phyloP scores from a whole-genome alignment of 805 yeast genomes.

The Wickerhamomyces bisporus region DNA sequence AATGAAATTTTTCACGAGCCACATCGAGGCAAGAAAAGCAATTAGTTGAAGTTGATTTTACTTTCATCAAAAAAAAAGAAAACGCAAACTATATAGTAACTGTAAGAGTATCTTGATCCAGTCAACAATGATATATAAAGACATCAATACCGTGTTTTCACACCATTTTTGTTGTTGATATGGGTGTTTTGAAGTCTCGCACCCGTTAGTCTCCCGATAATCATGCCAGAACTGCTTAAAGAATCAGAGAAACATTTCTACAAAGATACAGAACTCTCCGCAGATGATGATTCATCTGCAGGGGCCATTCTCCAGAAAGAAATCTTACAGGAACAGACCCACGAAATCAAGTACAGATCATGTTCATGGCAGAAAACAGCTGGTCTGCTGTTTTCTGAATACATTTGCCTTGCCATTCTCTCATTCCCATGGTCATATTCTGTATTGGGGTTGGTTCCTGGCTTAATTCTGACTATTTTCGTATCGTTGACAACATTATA shows the following conservation, averaged over 20 bases:
- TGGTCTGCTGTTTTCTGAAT: constrained; percentile 54
- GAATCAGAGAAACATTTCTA: not conserved
- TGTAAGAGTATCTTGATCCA: too few relatives aligned
- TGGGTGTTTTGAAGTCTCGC: too few relatives aligned
- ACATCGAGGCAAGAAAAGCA: not conserved
- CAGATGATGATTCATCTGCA: constrained; percentile 11
- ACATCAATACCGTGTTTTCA: too few relatives aligned
- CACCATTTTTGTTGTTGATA: too few relatives aligned
- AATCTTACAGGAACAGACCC: constrained; percentile 17
- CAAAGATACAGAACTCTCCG: not conserved
- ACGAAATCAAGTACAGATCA: constrained; percentile 40
- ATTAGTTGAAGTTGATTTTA: too few relatives aligned
- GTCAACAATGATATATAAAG: too few relatives aligned
- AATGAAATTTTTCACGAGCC: too few relatives aligned
- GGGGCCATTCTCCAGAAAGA: constrained; percentile 16
- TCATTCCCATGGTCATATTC: constrained; percentile 66
- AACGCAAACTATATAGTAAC: too few relatives aligned
- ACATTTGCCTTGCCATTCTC: constrained; percentile 57
- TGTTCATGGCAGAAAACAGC: constrained; percentile 59
- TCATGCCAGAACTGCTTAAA: not conserved
- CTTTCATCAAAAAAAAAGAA: too few relatives aligned
- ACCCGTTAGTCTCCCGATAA: too few relatives aligned
- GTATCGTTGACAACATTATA: constrained; percentile 47
- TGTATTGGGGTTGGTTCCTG: constrained; percentile 54
- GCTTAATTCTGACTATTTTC: constrained; percentile 47